Base-by-base conservation (phyloP, 306 rosid species). In the Begonia fuchsioides region DNA sequence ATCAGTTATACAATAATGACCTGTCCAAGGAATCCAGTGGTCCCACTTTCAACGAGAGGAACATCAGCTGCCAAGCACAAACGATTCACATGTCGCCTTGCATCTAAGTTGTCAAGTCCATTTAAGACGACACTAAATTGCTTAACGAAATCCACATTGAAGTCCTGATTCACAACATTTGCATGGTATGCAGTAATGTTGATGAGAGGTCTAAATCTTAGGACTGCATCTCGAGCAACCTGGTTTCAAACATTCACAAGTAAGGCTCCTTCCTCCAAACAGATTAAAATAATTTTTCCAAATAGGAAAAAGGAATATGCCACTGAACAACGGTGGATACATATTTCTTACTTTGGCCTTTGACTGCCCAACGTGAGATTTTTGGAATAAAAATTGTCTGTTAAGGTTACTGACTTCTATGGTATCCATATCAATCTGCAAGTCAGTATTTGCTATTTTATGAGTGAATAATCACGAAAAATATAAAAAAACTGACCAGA, bases 11-110 rank as follows among this genome's bases (percentile, higher is more conserved):
- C 54, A 60, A 46, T 32, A 58, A 60, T 64, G 35, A 92, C 98
- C 98, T 92, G 98, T 46, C 98, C 98, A 58, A 92, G 98, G 72
- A 92, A 92, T 54, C 98, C 98, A 69, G 98, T 92, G 35, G 98
- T 92, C 64, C 98, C 98, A 77, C 98, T 92, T 75, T 86, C 98
- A 60, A 92, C 90, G 59, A 92, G 62, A 51, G 98, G 94, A 57
- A 92, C 93, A 50, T 80, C 68, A 71, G 98, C 95, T 61, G 96
- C 94, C 83, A 92, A 72, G 76, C 96, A 79, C 47, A 92, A 59
- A 17, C 98, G 98, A 68, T 92, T 92, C 50, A 92, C 98, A 66
- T 92, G 96, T 47, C 98, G 75, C 50, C 98, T 81, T 1, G 98
- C 98, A 77, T 92, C 96, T 62, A 92, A 74, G 72, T 92, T 92